Percentiles rank a stretch among this genome's conserved stretches.
phyloP scores from a whole-genome alignment of 2,329 filamentous ascomycete genomes.

The Basipetospora chlamydospora region DNA sequence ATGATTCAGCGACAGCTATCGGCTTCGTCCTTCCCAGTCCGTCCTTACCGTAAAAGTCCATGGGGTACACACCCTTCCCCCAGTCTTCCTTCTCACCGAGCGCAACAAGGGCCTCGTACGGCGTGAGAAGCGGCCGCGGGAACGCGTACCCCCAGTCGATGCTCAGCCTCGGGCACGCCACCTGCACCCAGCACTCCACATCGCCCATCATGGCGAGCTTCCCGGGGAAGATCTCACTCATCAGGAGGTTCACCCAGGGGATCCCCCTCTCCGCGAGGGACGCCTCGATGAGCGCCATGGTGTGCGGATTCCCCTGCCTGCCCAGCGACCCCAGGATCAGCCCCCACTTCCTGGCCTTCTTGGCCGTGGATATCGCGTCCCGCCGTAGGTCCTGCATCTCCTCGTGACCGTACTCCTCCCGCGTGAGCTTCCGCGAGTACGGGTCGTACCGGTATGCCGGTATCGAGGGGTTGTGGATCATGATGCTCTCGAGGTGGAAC shows the following conservation, averaged over 20 bases:
- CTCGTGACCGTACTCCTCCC: slow-evolving; percentile 81
- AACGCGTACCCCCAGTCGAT: slow-evolving; percentile 99
- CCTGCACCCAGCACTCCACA: slow-evolving; percentile 96
- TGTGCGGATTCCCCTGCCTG: slow-evolving; percentile 89
- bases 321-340: slow-evolving; percentile 87
- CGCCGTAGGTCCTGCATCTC: slow-evolving; percentile 76
- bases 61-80: slow-evolving; percentile 70
- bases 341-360: slow-evolving; percentile 75
- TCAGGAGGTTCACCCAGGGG: slow-evolving; percentile 68
- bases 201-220: slow-evolving; percentile 89
- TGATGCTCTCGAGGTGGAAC: slow-evolving; percentile 94
- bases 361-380: slow-evolving; percentile 62
- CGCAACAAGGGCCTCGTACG: slow-evolving; percentile 90
- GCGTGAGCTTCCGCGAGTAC: slow-evolving; percentile 80
- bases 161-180: slow-evolving; percentile 88
- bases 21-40: slow-evolving; percentile 69
- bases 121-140: slow-evolving; percentile 71
- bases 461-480: slow-evolving; percentile 91
- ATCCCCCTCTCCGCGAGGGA: slow-evolving; percentile 58
- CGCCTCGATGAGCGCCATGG: slow-evolving; percentile 72
- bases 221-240: slow-evolving; percentile 92
- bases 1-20: not conserved
- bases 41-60: slow-evolving; percentile 95
- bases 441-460: slow-evolving; percentile 95
- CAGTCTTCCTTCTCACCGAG: slow-evolving; percentile 65